These are phyloP conservation scores for Metschnikowia hibisci DNA, from an alignment of 805 yeast genomes.

Conservation along the genomic window DNA sequence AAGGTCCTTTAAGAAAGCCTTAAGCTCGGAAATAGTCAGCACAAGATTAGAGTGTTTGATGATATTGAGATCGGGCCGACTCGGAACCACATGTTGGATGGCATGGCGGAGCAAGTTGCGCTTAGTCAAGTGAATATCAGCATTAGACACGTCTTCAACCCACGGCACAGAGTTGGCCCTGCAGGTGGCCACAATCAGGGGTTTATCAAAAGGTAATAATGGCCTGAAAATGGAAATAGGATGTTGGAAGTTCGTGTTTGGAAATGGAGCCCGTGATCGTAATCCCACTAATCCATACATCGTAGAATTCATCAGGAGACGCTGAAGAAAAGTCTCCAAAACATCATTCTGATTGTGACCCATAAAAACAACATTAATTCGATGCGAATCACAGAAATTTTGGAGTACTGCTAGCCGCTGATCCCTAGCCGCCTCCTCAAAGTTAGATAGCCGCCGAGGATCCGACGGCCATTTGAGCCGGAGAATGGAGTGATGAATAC, in stretches of 20 bases:
- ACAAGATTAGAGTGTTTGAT: constrained; percentile 11
- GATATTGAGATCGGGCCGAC: constrained; percentile 6
- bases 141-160: constrained; percentile 71
- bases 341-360: constrained; percentile 77
- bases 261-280: constrained; percentile 25
- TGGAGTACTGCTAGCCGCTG: constrained; percentile 47
- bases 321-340: constrained; percentile 59
- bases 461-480: constrained; percentile 22
- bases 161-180: constrained; percentile 39
- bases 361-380: constrained; percentile 40
- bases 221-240: constrained; percentile 45
- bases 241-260: constrained; percentile 18
- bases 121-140: constrained; percentile 47
- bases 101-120: constrained; percentile 52
- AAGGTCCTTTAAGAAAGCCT: constrained; percentile 3
- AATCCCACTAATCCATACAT: constrained; percentile 60
- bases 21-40: constrained; percentile 10
- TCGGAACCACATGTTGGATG: constrained; percentile 26
- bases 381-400: constrained; percentile 34
- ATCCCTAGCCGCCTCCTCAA: constrained; percentile 60
- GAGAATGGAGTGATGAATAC: constrained; percentile 30
- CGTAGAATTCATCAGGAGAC: constrained; percentile 43
- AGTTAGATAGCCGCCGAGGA: constrained; percentile 33
- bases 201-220: constrained; percentile 44
- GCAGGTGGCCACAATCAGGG: constrained; percentile 46